Evolutionary conservation across 257 asterid genomes (phyloP).

Genomic region (Jacaranda copaia): DNA sequence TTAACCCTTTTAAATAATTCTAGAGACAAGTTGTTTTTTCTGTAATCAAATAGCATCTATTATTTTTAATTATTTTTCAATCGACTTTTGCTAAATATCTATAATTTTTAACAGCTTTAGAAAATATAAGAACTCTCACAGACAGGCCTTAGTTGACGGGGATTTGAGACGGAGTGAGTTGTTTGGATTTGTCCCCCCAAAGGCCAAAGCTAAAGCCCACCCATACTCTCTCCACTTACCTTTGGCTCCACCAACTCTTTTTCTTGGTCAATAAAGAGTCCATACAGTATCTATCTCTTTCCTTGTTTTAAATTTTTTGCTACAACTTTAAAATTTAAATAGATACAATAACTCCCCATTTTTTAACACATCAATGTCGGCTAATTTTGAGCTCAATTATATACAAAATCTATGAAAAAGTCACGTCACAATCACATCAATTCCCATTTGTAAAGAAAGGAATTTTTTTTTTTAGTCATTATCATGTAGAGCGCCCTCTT

Average conservation of each 20-base stretch:
- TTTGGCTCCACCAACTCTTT: neutral
- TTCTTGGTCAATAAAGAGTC: neutral
- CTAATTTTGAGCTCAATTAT: neutral
- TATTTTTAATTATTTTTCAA: too few relatives aligned
- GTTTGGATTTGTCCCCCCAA: too few relatives aligned
- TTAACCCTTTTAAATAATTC: too few relatives aligned
- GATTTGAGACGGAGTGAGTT: too few relatives aligned
- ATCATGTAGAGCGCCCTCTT: neutral
- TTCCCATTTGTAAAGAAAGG: neutral
- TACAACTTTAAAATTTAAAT: neutral
- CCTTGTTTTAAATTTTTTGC: neutral
- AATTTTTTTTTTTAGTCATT: neutral
- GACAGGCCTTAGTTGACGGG: too few relatives aligned
- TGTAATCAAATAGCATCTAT: too few relatives aligned
- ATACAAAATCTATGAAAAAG: neutral
- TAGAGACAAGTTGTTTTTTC: too few relatives aligned
- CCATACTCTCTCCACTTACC: neutral
- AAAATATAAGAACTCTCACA: too few relatives aligned
- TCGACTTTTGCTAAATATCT: too few relatives aligned
- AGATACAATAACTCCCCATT: too few relatives aligned
- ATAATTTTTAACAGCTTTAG: too few relatives aligned
- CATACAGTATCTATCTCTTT: neutral
- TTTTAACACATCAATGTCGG: neutral
- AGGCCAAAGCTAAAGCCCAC: too few relatives aligned
- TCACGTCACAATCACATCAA: neutral